phyloP scores from a whole-genome alignment of 1,284 basidiomycete species.

The Xerocomus minutiporus region DNA sequence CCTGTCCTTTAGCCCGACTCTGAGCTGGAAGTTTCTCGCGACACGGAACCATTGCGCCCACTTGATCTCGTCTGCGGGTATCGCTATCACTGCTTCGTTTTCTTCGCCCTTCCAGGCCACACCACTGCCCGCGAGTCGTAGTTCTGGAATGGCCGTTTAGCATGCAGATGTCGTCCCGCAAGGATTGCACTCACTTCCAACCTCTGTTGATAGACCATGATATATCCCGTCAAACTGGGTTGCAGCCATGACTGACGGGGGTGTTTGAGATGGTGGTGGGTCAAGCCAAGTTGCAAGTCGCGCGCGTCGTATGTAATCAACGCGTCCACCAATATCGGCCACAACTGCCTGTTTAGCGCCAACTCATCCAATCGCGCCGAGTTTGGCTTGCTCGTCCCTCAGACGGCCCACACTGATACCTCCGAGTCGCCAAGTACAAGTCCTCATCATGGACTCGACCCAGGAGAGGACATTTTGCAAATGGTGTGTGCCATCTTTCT shows the following conservation, averaged over 20 bases:
- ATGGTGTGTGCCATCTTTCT: constrained; percentile 50
- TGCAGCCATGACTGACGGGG: constrained; percentile 42
- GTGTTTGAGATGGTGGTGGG: neutral
- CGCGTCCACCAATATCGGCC: constrained; percentile 12
- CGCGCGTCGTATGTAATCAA: constrained; percentile 22
- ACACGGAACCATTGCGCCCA: constrained; percentile 90
- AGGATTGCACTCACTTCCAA: constrained; percentile 66
- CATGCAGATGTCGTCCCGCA: neutral
- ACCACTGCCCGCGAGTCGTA: constrained; percentile 83
- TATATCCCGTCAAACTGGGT: constrained; percentile 83
- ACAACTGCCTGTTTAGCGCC: neutral
- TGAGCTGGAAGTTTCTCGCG: constrained; percentile 87
- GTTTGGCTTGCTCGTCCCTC: neutral
- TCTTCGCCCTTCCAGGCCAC: constrained; percentile 89
- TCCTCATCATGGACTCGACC: constrained; percentile 28
- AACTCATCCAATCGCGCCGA: neutral
- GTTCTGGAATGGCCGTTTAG: constrained; percentile 49
- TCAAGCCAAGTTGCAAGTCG: constrained; percentile 1
- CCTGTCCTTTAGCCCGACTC: constrained; percentile 75
- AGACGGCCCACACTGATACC: neutral
- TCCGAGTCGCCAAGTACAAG: neutral
- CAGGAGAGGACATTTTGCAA: constrained; percentile 74
- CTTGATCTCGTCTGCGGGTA: constrained; percentile 74
- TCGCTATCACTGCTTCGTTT: constrained; percentile 59
- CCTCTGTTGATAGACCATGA: constrained; percentile 66